These are phyloP conservation scores for Boletus sensibilis DNA, from an alignment of 768 basidiomycete genomes.

Conservation along the genomic window DNA sequence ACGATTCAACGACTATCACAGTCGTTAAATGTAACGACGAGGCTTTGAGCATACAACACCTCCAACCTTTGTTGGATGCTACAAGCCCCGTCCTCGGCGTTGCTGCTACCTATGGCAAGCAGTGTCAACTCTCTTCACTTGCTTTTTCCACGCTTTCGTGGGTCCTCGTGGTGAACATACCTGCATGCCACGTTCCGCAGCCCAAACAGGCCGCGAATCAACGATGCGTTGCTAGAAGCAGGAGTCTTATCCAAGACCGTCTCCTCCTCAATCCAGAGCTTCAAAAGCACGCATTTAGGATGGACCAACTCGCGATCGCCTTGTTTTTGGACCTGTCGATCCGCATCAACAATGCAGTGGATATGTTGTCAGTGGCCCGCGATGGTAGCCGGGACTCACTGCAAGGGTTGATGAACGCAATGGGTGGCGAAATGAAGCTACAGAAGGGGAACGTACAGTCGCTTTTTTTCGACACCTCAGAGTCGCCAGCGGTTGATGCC, in stretches of 20 bases:
- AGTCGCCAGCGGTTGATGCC: constrained; percentile 18
- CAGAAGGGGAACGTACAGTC: constrained; percentile 24
- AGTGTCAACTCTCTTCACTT: constrained; percentile 36
- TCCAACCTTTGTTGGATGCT: constrained; percentile 33
- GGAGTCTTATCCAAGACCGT: constrained; percentile 28
- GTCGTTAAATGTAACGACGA: constrained; percentile 30
- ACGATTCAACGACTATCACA: constrained; percentile 22
- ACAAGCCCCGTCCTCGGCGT: constrained; percentile 36
- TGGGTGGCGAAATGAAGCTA: constrained; percentile 39
- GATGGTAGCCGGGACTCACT: constrained; percentile 31
- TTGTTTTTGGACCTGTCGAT: constrained; percentile 41
- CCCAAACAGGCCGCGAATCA: background rate
- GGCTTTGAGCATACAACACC: constrained; percentile 19
- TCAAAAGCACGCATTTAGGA: constrained; percentile 42
- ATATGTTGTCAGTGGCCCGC: constrained; percentile 38
- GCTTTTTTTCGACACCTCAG: constrained; percentile 30
- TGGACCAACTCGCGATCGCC: constrained; percentile 45
- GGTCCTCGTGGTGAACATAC: constrained; percentile 37
- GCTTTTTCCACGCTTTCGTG: constrained; percentile 40
- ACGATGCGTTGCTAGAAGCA: constrained; percentile 5
- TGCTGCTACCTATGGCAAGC: constrained; percentile 41
- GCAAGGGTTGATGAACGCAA: constrained; percentile 32
- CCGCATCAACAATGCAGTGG: constrained; percentile 37
- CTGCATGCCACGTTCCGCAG: constrained; percentile 11
- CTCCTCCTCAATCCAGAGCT: constrained; percentile 33